Evolutionary conservation across 2,329 filamentous ascomycete genomes (phyloP), one percentile per base, ranked within the genome.

Genomic region (Emmonsiellopsis sp.): DNA sequence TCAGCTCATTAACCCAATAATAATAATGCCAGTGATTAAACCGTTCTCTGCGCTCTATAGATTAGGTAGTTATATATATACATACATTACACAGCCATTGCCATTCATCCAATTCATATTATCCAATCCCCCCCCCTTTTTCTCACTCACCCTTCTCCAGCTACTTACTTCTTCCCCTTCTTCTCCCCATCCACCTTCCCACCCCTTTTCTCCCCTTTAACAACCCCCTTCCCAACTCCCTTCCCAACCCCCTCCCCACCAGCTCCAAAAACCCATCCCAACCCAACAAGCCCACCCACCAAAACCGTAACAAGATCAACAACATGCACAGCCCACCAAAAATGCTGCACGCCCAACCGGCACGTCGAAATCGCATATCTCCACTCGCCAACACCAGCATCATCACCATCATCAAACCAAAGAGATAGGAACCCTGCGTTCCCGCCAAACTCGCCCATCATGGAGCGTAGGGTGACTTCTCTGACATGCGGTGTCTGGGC

Each of bases 361-460:
- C 93, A 98, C 58, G 81, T 86, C 7, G 75, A 76, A 61, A 93
- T 93, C 61, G 92, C 88, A 60, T 87, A 87, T 59, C 79, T 79
- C 93, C 93, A 98, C 67, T 87, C 82, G 76, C 82, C 84, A 1
- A 71, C 69, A 1, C 60, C 62, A 2, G 61, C 56, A 2, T 78
- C 74, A 15, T 26, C 20, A 26, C 5, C 20, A 53, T 80, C 70
- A 67, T 97, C 89, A 65, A 92, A 97, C 92, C 92, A 98, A 0
- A 87, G 79, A 57, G 87, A 93, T 41, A 98, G 71, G 42, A 98
- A 76, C 0, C 90, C 93, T 0, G 90, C 89, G 66, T 96, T 93
- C 16, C 93, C 93, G n/a, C 83, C 85, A 70, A 87, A 98, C 54
- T 88, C 87, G 53, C 93, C 93, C 93, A 98, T 98, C 90, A 98